Evolutionary conservation across 192 early-diverging fungal genomes (phyloP).

Genomic region (Diversispora eburnea): DNA sequence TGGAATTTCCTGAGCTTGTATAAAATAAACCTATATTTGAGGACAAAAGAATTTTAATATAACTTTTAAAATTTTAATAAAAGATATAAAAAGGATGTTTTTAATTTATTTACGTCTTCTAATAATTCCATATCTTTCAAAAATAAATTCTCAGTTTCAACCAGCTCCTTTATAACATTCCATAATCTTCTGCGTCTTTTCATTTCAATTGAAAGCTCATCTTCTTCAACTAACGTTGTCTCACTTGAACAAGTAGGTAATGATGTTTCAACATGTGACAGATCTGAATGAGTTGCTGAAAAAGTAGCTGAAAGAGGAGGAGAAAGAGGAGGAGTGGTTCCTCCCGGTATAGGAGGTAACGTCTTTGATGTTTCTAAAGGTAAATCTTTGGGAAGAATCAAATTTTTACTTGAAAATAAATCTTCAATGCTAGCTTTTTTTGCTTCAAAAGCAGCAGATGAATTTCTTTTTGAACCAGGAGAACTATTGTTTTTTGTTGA

Average conservation of each 20-base stretch:
- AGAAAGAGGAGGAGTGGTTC: not conserved
- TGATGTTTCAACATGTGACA: constrained; percentile 5
- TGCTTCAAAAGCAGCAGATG: constrained; percentile 5
- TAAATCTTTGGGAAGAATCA: not conserved
- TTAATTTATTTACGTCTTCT: constrained; percentile 4
- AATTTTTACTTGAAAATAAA: not conserved
- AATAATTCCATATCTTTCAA: constrained; percentile 21
- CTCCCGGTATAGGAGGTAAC: not conserved
- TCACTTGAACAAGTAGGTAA: not conserved
- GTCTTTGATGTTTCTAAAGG: not conserved
- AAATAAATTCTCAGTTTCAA: constrained; percentile 24
- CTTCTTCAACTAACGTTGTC: constrained; percentile 11
- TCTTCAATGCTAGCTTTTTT: constrained; percentile 11
- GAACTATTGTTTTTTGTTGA: not conserved
- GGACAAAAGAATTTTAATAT: not conserved
- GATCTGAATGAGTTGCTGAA: not conserved
- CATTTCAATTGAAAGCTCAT: not conserved
- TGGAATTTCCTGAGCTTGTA: constrained; percentile 25
- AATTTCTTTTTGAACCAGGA: constrained; percentile 14
- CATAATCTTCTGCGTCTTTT: constrained; percentile 19
- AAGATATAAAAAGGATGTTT: not conserved
- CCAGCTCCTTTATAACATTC: constrained; percentile 29
- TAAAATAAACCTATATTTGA: constrained; percentile 21
- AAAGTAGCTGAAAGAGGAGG: not conserved
- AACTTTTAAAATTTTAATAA: not conserved